Evolutionary conservation across 345 rosid genomes (phyloP), one percentile per base, ranked within the genome.

Genomic region (Syzygium grande): DNA sequence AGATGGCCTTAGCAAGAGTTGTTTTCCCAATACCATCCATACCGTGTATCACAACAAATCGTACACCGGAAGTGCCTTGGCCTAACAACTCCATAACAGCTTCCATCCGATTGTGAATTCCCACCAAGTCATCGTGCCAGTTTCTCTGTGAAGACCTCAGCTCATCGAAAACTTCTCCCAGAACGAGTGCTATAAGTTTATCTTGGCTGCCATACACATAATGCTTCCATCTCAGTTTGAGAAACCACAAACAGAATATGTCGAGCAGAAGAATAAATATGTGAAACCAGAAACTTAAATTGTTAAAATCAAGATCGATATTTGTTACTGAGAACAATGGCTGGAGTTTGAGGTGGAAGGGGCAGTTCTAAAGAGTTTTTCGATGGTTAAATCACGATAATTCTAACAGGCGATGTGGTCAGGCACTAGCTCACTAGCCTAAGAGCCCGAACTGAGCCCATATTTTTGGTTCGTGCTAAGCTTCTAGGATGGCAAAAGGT

Each of bases 191-290:
- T 10, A 58, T 58, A 58, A 58, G 63, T 23, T 58, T 58, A 58
- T 23, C 14, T 9, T 58, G 63, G n/a, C 63, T 58, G 63, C 13
- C 63, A 23, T 58, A 9, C 4, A 58, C 63, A 23, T 4, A 56
- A 23, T 22, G n/a, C 16, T 11, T 2, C 53, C 53, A 11, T 13
- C 3, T 52, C 53, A 52, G 15, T 12, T 52, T 11, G 53, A 52
- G 53, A 2, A 52, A 52, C 11, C 27, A 25, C 65, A 4, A 25
- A 25, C 29, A 58, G 0, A 25, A 25, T 58, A 58, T 58, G 29
- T 25, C 0, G 0, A 0, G 14, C 0, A 0, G 14, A 1, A 58
- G 7, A 5, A 58, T 4, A 58, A 58, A 58, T 25, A 3, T 12
- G 2, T 11, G 4, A 4, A 58, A 58, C 2, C 5, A 61, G 34